phyloP scores from a whole-genome alignment of 163 green algal genomes.

The Scenedesmus sp. region DNA sequence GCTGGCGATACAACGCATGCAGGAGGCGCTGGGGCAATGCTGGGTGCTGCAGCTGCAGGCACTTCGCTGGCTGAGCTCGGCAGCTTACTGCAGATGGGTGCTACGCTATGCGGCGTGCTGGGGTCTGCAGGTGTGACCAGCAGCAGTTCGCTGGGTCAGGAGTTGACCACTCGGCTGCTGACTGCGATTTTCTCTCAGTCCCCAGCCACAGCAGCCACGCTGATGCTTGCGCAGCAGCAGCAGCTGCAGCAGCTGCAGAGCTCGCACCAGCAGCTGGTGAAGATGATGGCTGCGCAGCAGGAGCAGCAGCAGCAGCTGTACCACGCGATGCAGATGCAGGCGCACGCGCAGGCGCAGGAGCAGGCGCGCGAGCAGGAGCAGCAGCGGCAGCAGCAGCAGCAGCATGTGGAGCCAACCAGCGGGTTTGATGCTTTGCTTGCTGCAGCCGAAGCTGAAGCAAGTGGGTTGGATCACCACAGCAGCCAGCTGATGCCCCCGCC shows the following conservation, averaged over 20 bases:
- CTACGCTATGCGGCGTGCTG: background rate
- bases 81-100: background rate
- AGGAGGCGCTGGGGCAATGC: background rate
- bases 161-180: background rate
- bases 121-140: background rate
- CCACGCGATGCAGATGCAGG: background rate
- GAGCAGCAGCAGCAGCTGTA: constrained; percentile 18
- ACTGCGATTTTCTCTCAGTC: background rate
- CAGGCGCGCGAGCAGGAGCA: background rate
- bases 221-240: constrained; percentile 34
- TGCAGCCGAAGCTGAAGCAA: constrained; percentile 5
- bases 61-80: background rate
- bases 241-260: constrained; percentile 41
- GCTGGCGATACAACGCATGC: background rate
- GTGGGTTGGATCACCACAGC: background rate
- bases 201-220: background rate
- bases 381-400: background rate
- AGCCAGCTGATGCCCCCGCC: background rate
- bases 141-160: background rate
- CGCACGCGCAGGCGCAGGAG: background rate
- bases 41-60: background rate
- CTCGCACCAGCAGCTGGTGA: constrained; percentile 31
- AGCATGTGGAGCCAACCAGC: background rate
- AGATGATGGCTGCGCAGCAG: constrained; percentile 13
- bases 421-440: background rate